Conservation (phyloP, 495 filamentous ascomycete genomes). For the Podospora appendiculata region DNA sequence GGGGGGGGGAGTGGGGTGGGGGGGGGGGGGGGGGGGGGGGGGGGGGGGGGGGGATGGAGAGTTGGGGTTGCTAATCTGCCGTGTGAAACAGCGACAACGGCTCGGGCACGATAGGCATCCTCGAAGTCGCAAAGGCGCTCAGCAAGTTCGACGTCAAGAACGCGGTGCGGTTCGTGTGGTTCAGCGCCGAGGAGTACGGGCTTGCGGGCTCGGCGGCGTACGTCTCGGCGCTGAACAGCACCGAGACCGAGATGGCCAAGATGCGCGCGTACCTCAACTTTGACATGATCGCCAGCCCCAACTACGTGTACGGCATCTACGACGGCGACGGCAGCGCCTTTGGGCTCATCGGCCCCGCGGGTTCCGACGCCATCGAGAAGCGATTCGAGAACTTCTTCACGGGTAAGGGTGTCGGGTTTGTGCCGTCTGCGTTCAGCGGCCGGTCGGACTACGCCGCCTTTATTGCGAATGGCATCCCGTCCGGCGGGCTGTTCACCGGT, state of each 20-base stretch:
- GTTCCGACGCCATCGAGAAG: slow-evolving; percentile 55
- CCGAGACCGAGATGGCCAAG: slow-evolving; percentile 38
- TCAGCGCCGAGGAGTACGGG: slow-evolving; percentile 60
- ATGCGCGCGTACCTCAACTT: slow-evolving; percentile 67
- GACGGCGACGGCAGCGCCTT: slow-evolving; percentile 61
- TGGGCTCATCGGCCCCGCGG: slow-evolving; percentile 53
- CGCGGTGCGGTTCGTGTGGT: slow-evolving; percentile 63
- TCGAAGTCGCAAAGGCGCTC: slow-evolving; percentile 55
- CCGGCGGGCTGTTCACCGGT: slow-evolving; percentile 62
- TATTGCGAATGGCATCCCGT: slow-evolving; percentile 53
- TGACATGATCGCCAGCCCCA: slow-evolving; percentile 72
- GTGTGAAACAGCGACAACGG: slow-evolving; percentile 30
- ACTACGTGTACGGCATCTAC: slow-evolving; percentile 61
- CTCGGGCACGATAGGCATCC: slow-evolving; percentile 54
- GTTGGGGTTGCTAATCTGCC: not conserved
- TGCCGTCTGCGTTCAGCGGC: slow-evolving; percentile 51
- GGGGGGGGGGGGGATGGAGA: not conserved
- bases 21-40: too few species aligned
- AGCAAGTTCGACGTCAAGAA: slow-evolving; percentile 52
- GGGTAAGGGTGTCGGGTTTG: slow-evolving; percentile 29
- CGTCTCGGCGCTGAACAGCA: slow-evolving; percentile 32
- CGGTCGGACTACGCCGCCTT: slow-evolving; percentile 66
- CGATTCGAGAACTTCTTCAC: slow-evolving; percentile 56
- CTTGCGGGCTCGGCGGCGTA: slow-evolving; percentile 58
- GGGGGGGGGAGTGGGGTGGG: too few species aligned